Conservation (phyloP, 2,329 filamentous ascomycete genomes). For the Pezicula neosporulosa region DNA sequence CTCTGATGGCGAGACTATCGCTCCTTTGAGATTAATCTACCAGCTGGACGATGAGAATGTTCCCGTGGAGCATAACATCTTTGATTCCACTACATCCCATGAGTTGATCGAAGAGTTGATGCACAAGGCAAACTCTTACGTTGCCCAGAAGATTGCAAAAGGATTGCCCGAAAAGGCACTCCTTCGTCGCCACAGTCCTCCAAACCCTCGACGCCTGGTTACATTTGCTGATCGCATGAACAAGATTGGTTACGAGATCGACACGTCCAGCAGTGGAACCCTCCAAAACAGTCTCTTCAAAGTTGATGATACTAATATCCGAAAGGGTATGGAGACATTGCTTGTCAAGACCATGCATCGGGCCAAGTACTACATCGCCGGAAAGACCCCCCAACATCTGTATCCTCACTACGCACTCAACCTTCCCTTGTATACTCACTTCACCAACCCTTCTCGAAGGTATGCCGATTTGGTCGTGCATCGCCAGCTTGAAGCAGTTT, state of each 20-base stretch:
- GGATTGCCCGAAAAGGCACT: constrained; percentile 89
- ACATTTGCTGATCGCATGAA: constrained; percentile 93
- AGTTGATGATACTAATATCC: constrained; percentile 81
- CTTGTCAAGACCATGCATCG: constrained; percentile 94
- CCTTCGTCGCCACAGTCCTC: constrained; percentile 79
- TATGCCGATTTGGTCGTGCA: constrained; percentile 96
- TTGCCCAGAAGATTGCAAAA: constrained; percentile 77
- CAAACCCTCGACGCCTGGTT: constrained; percentile 83
- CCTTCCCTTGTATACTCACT: constrained; percentile 92
- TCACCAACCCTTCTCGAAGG: constrained; percentile 90
- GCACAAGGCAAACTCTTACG: constrained; percentile 86
- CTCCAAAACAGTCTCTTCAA: constrained; percentile 95
- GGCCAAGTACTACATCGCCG: constrained; percentile 89
- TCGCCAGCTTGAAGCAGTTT: constrained; percentile 83
- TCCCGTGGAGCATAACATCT: constrained; percentile 93
- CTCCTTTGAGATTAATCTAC: constrained; percentile 83
- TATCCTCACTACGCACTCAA: constrained; percentile 91
- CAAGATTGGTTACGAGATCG: constrained; percentile 84
- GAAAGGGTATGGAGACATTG: constrained; percentile 97
- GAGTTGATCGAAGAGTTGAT: constrained; percentile 94
- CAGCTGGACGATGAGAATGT: constrained; percentile 98
- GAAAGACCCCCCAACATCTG: constrained; percentile 73
- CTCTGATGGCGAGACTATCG: constrained; percentile 73
- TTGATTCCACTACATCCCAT: constrained; percentile 82
- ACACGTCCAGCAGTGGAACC: constrained; percentile 82